Base-by-base conservation (phyloP, 176 grass and related monocot genomes). In the Echinochloa phyllopogon region DNA sequence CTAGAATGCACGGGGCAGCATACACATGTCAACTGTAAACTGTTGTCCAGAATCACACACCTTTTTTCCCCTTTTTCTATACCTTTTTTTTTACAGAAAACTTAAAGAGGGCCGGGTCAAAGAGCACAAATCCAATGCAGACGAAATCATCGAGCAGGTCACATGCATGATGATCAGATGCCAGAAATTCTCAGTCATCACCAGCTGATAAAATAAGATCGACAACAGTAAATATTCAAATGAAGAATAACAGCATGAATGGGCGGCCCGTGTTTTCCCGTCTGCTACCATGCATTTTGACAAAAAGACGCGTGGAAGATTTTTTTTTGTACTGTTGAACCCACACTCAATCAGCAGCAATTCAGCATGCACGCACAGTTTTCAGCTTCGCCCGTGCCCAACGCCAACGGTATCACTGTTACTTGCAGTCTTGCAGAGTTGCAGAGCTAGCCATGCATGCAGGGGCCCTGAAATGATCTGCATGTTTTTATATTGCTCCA, bases 381-480 rank as follows among this genome's bases (percentile, higher is more conserved):
- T 56, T 69, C 20, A 55, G 44, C 29, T 52, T 16, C n/a, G 45
- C 47, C 62, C 77, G 37, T 53, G 45, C 33, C n/a, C 61, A 68
- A 68, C 78, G 20, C n/a, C 61, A 68, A 68, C 78, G 20, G 78
- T 51, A 69, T 68, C 40, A 81, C 78, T 81, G 63, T 81, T 69
- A 13, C 78, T 18, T 6, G 57, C 57, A 11, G n/a, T 33, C 25
- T 39, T 58, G 37, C 73, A 66, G 78, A 50, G 6, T 39, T 58
- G 37, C 73, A 66, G 78, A 50, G 6, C 12, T 25, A 1, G 6
- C 43, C n/a, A 13, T 42, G 38, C n/a, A 15, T 15, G 12, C 33
- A 74, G 37, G 43, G 43, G 43, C 10, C 76, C 23, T 20, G 15
- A 78, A 20, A 48, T 21, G 27, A 69, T 43, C 65, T 63, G 58